Evolutionary conservation across 116 monocot genomes (phyloP).

Genomic region (Papilionanthe hybrid): DNA sequence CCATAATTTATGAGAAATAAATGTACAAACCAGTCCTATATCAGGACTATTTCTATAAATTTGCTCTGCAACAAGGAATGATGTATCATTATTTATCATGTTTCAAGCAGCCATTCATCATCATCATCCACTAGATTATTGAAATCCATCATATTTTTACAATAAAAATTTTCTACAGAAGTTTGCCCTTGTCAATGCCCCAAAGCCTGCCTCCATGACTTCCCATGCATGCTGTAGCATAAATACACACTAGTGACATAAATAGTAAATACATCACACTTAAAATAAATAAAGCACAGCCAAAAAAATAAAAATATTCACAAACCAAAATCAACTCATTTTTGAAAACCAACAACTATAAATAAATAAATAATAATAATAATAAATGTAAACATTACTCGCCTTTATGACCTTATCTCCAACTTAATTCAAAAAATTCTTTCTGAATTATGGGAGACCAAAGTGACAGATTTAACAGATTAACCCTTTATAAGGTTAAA

Average conservation of each 20-base stretch:
- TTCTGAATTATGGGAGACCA: not conserved
- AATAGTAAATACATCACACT: too few species aligned
- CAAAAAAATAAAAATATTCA: not conserved
- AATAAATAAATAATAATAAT: not conserved
- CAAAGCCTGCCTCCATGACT: not conserved
- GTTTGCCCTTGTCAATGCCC: not conserved
- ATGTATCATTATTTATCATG: too few species aligned
- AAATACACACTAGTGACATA: too few species aligned
- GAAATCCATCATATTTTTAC: too few species aligned
- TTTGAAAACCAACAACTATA: not conserved
- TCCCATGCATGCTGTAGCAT: not conserved
- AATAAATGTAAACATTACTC: not conserved
- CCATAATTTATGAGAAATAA: too few species aligned
- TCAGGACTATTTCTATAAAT: too few species aligned
- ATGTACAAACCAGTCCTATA: too few species aligned
- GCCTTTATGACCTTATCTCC: not conserved
- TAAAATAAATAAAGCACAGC: constrained; percentile 1
- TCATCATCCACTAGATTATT: too few species aligned
- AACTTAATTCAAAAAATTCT: not conserved
- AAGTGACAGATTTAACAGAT: too few species aligned
- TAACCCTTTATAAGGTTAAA: not conserved
- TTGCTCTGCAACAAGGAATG: too few species aligned
- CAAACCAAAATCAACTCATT: constrained; percentile 8
- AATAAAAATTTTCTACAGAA: too few species aligned
- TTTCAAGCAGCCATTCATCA: too few species aligned